phyloP scores from a whole-genome alignment of 2,329 filamentous ascomycete genomes.

The Eutypa lata region DNA sequence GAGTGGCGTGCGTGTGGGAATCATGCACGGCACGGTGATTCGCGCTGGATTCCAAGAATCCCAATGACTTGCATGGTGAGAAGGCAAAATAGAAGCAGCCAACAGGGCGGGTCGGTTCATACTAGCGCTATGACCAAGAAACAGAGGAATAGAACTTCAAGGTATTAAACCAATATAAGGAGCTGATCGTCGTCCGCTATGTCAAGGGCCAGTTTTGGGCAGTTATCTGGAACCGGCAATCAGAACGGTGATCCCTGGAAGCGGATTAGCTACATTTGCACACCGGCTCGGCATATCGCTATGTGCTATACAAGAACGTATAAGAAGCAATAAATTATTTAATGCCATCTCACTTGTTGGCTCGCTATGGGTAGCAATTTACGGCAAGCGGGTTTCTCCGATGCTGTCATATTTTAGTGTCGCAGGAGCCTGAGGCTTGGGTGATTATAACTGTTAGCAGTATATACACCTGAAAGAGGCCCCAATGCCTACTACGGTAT shows the following conservation, averaged over 20 bases:
- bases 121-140: background rate
- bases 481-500: no score
- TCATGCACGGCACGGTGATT: background rate
- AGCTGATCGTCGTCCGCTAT: background rate
- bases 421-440: no score
- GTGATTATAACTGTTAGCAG: no score
- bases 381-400: no score
- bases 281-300: background rate
- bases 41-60: background rate
- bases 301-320: background rate
- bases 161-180: background rate
- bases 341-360: background rate
- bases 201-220: background rate
- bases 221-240: background rate
- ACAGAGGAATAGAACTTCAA: no score
- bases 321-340: background rate
- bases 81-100: background rate
- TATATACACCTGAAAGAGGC: no score
- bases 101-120: background rate
- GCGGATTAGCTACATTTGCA: background rate
- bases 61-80: background rate
- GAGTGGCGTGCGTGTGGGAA: no score
- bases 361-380: background rate
- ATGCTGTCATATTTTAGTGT: no score
- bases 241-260: background rate